Base-by-base conservation (phyloP, 345 rosid genomes). In the Trapa incisa region DNA sequence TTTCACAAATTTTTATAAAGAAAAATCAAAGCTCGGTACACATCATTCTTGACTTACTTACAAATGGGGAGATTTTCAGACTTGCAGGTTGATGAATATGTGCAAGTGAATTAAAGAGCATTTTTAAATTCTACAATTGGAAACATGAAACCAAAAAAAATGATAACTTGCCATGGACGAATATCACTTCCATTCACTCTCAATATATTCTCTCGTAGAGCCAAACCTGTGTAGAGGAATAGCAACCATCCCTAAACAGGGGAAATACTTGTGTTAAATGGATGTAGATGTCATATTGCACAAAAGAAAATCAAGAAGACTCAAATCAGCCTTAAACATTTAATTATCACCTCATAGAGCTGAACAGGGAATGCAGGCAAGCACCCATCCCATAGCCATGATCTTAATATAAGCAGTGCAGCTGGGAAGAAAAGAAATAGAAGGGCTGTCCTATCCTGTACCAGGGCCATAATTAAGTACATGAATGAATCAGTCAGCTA, bases 181-280 rank as follows among this genome's bases (percentile, higher is more conserved):
- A 95, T 95, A 72, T 89, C 99, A 65, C 99, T 95, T 74, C 99
- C 99, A 77, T 95, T 95, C 53, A 86, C 89, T 83, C 96, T 85
- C 71, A 95, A 75, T 73, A 94, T 87, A 71, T 94, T 94, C 80
- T 94, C 99, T 58, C 99, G 85, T 87, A 94, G 75, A 63, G 89
- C 90, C 91, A 94, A 85, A 39, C 96, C 97, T 36, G 96, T 87
- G 76, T 94, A 91, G 70, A 94, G 97, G 85, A 94, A 86, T 72
- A 94, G 75, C 32, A 94, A 81, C 99, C 99, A 93, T 32, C 89
- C 92, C 97, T 93, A 56, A 43, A 60, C 61, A 61, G 73, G 66
- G 32, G 71, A 4, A 58, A 13, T 15, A 38, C 56, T 67, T 2
- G 11, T 67, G 67, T 65, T 65, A 65, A 65, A 37, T 37, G 48